Evolutionary conservation across 2,329 filamentous ascomycete genomes (phyloP).

Genomic region (Alternaria sp.): DNA sequence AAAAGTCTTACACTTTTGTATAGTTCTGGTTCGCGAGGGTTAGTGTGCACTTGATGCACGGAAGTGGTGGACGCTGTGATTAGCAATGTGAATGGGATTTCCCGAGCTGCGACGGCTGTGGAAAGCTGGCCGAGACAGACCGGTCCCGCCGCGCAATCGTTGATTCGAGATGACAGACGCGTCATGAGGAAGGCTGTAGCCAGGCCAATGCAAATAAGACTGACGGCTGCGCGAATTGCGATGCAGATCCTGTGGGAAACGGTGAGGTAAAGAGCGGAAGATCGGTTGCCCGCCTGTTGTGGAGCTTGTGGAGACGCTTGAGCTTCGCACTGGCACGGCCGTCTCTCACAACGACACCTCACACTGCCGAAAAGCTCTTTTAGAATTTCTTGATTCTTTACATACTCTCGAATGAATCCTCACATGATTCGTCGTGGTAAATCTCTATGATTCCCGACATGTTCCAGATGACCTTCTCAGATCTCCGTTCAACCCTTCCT

Average conservation of each 20-base stretch:
- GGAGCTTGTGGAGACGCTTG: conserved; percentile 3
- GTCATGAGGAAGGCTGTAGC: not conserved
- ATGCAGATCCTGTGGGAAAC: not conserved
- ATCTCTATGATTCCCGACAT: conserved; percentile 36
- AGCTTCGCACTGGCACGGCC: conserved; percentile 1
- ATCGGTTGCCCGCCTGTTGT: not conserved
- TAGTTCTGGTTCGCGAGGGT: not conserved
- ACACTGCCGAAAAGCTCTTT: not conserved
- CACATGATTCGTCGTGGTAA: conserved; percentile 37
- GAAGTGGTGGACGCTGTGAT: not conserved
- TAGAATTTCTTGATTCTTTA: conserved; percentile 11
- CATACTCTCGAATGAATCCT: conserved; percentile 32
- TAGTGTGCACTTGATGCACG: not conserved
- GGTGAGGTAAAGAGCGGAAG: not conserved
- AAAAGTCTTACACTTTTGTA: not conserved
- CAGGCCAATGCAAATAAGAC: not conserved
- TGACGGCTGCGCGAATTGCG: not conserved
- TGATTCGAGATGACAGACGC: not conserved
- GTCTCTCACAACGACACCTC: not conserved
- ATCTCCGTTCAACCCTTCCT: conserved; percentile 28
- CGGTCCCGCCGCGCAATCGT: not conserved
- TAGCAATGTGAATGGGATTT: not conserved
- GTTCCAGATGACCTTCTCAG: conserved; percentile 25
- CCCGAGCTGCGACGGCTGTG: not conserved
- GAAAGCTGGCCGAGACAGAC: not conserved